These are phyloP conservation scores for Parascedosporium putredinis DNA, from an alignment of 2,329 filamentous ascomycete species.

Conservation along the genomic window DNA sequence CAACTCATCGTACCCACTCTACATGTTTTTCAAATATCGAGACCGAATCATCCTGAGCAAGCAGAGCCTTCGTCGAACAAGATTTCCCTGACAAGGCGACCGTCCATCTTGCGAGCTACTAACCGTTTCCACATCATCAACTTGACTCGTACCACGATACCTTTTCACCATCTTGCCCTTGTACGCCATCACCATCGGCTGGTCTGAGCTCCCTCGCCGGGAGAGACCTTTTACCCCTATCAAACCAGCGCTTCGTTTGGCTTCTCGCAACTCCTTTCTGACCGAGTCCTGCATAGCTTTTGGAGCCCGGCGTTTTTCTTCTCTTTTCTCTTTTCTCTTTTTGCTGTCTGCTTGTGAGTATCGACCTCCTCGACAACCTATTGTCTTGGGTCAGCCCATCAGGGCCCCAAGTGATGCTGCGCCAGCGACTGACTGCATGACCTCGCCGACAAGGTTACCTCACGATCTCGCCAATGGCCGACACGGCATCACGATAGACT, in stretches of 20 bases:
- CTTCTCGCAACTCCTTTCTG: no score
- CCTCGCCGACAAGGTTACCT: not conserved
- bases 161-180: not conserved
- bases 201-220: no score
- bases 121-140: no score
- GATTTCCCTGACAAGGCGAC: conserved; percentile 1
- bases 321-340: no score
- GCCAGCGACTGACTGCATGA: not conserved
- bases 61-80: conserved; percentile 2
- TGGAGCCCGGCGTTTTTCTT: conserved; percentile 7
- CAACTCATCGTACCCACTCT: not conserved
- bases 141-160: not conserved
- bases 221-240: no score
- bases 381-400: no score
- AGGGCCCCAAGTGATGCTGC: no score
- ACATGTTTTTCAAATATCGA: not conserved
- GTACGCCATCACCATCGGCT: no score
- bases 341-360: conserved; percentile 6
- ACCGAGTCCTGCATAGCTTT: conserved; percentile 4
- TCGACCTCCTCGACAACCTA: not conserved
- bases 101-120: not conserved
- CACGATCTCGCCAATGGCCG: conserved; percentile 4
- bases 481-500: conserved; percentile 4
- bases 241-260: no score
- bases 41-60: not conserved